Percentiles rank a stretch among this genome's conserved stretches.
Evolutionary conservation across 2,329 filamentous ascomycete genomes (phyloP).

Genomic region (Grosmannia serpens): DNA sequence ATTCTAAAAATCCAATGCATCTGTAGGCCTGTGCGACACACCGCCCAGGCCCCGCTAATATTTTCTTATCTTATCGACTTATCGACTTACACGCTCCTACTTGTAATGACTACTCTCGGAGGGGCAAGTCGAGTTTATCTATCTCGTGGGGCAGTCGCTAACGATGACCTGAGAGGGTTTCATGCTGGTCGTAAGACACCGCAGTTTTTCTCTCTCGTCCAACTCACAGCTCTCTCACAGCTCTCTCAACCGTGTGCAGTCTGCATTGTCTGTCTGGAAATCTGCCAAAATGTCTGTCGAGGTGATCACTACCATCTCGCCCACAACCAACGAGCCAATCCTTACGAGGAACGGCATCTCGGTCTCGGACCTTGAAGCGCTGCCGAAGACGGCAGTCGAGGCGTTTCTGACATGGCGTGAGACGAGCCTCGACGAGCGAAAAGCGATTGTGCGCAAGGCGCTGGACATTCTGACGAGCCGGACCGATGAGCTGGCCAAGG

Average conservation of each 20-base stretch:
- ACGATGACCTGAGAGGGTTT: not conserved
- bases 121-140: not conserved
- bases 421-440: slow-evolving; percentile 62
- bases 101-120: not conserved
- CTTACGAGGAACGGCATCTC: slow-evolving; percentile 68
- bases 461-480: slow-evolving; percentile 57
- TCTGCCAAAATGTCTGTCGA: slow-evolving; percentile 46
- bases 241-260: not conserved
- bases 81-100: not conserved
- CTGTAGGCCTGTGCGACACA: not conserved
- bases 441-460: slow-evolving; percentile 71
- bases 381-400: slow-evolving; percentile 61
- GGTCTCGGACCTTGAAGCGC: slow-evolving; percentile 52
- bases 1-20: not conserved
- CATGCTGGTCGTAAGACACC: not conserved
- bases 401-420: slow-evolving; percentile 70
- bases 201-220: not conserved
- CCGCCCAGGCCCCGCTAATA: not conserved
- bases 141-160: not conserved
- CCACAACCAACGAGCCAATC: slow-evolving; percentile 75
- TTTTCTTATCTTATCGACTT: not conserved
- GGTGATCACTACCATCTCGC: slow-evolving; percentile 70
- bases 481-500: slow-evolving; percentile 69
- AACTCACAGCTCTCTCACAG: not conserved
- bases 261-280: not conserved